Conservation (phyloP, 352 stramenopile species). For the Phytophthora syringae region DNA sequence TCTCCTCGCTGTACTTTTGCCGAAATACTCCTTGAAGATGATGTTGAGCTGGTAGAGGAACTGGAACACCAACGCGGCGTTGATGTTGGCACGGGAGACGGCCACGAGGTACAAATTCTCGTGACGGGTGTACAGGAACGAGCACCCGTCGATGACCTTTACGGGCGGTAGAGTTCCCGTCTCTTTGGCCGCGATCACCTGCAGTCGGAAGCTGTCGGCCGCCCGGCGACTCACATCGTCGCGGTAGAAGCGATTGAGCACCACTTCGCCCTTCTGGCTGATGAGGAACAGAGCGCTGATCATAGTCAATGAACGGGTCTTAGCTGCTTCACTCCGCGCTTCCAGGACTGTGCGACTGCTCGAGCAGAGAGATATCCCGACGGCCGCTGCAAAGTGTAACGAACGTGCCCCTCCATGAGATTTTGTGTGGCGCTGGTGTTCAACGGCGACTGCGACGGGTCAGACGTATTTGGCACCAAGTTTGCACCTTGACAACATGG, state of each 20-base stretch:
- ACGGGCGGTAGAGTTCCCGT: conserved; percentile 95
- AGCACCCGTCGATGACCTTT: conserved; percentile 96
- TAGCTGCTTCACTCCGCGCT: conserved; percentile 28
- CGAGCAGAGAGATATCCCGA: conserved; percentile 13
- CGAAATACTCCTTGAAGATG: conserved; percentile 98
- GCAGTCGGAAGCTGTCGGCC: conserved; percentile 72
- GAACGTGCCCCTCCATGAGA: conserved; percentile 11
- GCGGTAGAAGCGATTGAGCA: conserved; percentile 85
- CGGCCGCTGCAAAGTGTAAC: conserved; percentile 16
- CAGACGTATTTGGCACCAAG: too few relatives aligned
- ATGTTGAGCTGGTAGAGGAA: conserved; percentile 96
- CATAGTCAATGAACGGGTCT: conserved; percentile 42
- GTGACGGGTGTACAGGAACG: conserved; percentile 97
- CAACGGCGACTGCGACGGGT: too few relatives aligned
- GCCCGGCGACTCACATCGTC: conserved; percentile 79
- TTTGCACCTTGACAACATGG: too few relatives aligned
- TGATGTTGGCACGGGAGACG: conserved; percentile 97
- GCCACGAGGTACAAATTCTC: conserved; percentile 99
- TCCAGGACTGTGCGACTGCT: conserved; percentile 35
- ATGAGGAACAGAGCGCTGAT: conserved; percentile 86
- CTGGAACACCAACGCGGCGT: conserved; percentile 96
- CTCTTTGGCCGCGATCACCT: conserved; percentile 97
- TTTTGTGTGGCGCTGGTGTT: conserved; percentile 14
- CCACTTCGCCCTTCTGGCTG: conserved; percentile 83
- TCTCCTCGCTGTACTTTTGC: conserved; percentile 98